These are phyloP conservation scores for Babesia bovis DNA, from an alignment of 169 alveolate genomes.

Conservation along the genomic window DNA sequence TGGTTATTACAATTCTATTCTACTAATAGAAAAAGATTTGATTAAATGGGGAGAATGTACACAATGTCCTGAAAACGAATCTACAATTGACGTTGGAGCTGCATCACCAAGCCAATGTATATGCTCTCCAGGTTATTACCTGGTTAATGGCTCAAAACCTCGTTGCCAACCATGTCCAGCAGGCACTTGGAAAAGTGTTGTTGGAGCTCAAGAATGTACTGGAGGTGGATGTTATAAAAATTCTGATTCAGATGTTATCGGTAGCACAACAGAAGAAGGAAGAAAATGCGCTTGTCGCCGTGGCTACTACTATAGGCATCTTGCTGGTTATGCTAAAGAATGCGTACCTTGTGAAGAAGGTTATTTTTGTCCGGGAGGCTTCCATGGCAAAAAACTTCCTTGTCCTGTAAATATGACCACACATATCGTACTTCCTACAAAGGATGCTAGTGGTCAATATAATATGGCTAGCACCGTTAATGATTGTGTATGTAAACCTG, in stretches of 20 bases:
- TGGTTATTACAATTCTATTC: conserved; percentile 78
- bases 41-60: conserved; percentile 45
- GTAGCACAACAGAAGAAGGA: conserved; percentile 75
- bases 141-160: neutral
- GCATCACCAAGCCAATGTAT: conserved; percentile 74
- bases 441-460: conserved; percentile 2
- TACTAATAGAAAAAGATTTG: conserved; percentile 45
- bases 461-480: neutral
- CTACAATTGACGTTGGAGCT: conserved; percentile 75
- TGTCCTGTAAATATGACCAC: conserved; percentile 76
- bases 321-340: conserved; percentile 58
- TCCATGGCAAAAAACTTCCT: conserved; percentile 46
- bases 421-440: neutral
- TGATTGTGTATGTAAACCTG: conserved; percentile 76
- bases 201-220: conserved; percentile 66
- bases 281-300: conserved; percentile 66
- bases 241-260: conserved; percentile 58
- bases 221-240: conserved; percentile 70
- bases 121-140: conserved; percentile 81
- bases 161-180: conserved; percentile 70
- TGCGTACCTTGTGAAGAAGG: conserved; percentile 76
- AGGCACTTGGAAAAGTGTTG: conserved; percentile 78
- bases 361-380: conserved; percentile 73
- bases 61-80: conserved; percentile 69
- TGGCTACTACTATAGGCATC: conserved; percentile 71